Conservation (phyloP, 805 yeast genomes). For the Lipomyces mesembrius region DNA sequence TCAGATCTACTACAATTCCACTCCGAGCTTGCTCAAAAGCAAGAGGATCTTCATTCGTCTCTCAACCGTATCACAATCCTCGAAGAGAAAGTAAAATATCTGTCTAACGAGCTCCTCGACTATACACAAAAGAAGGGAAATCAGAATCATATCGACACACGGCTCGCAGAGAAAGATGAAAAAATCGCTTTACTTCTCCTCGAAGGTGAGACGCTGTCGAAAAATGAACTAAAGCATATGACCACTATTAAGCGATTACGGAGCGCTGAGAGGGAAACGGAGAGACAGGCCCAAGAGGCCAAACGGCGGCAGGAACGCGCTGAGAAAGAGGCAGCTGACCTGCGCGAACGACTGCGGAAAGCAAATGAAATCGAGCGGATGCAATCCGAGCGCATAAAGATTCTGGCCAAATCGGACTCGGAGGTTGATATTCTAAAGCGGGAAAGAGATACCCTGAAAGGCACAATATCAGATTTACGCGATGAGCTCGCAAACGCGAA, state of each 20-base stretch:
- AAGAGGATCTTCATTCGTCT: conserved; percentile 29
- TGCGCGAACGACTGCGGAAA: conserved; percentile 43
- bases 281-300: conserved; percentile 42
- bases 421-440: conserved; percentile 36
- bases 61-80: conserved; percentile 38
- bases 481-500: conserved; percentile 43
- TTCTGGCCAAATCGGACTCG: conserved; percentile 36
- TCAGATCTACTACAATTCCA: background rate
- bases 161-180: conserved; percentile 56
- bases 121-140: conserved; percentile 28
- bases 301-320: conserved; percentile 43
- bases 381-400: conserved; percentile 41
- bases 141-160: conserved; percentile 23
- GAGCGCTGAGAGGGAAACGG: conserved; percentile 52
- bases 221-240: conserved; percentile 69
- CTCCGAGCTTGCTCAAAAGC: conserved; percentile 28
- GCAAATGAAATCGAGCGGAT: conserved; percentile 33
- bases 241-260: conserved; percentile 69
- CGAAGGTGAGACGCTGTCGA: conserved; percentile 76
- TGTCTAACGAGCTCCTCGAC: conserved; percentile 40
- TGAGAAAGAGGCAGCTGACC: conserved; percentile 50
- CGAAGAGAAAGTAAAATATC: conserved; percentile 44
- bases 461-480: conserved; percentile 35
- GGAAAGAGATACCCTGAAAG: conserved; percentile 34
- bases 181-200: conserved; percentile 67